These are phyloP conservation scores for Aphanomyces astaci DNA, from an alignment of 352 stramenopile species.

Conservation along the genomic window DNA sequence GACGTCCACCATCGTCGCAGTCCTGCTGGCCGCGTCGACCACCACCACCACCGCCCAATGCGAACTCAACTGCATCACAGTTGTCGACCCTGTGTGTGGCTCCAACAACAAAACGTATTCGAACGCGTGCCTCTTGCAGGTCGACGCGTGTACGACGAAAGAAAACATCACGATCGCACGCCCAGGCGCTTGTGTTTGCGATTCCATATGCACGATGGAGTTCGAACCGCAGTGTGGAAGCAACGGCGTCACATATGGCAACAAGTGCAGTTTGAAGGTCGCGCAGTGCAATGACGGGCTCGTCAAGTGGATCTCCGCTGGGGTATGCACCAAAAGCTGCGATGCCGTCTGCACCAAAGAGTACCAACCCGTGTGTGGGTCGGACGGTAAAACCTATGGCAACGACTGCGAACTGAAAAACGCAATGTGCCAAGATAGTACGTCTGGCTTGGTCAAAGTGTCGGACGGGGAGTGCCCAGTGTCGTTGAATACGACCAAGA, in stretches of 20 bases:
- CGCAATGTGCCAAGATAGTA: constrained; percentile 11
- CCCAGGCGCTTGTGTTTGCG: neutral
- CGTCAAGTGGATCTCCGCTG: constrained; percentile 38
- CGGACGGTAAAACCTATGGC: constrained; percentile 34
- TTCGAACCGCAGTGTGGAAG: neutral
- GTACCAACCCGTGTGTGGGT: constrained; percentile 34
- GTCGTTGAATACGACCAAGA: neutral
- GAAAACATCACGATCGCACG: constrained; percentile 3
- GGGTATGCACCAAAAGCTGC: constrained; percentile 29
- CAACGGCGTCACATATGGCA: constrained; percentile 9
- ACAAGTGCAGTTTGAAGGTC: neutral
- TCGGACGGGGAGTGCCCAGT: neutral
- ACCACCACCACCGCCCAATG: neutral
- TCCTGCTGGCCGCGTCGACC: neutral
- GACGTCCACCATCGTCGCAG: neutral
- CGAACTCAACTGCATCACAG: no score
- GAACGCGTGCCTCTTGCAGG: constrained; percentile 2
- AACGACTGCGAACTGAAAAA: constrained; percentile 31
- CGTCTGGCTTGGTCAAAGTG: neutral
- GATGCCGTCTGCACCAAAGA: constrained; percentile 26
- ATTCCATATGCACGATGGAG: neutral
- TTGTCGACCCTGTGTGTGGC: constrained; percentile 10
- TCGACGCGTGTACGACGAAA: constrained; percentile 1
- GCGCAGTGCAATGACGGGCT: constrained; percentile 1
- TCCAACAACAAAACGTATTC: constrained; percentile 13